phyloP scores from a whole-genome alignment of 2,329 filamentous ascomycete genomes.

The Sporothrix inflata region DNA sequence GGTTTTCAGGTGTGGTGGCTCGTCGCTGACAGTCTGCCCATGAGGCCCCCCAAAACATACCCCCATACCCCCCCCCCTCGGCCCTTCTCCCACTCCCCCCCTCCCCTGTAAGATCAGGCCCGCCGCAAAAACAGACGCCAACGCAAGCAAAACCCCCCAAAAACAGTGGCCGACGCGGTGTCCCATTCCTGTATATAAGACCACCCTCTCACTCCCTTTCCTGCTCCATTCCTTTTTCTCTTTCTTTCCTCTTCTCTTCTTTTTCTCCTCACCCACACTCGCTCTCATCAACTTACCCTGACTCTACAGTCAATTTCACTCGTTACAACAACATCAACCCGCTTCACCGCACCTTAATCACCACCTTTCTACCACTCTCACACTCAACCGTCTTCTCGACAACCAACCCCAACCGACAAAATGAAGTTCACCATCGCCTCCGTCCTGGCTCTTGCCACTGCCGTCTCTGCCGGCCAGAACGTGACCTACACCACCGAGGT shows the following conservation, averaged over 20 bases:
- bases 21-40: background rate
- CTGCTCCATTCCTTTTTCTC: conserved; percentile 41
- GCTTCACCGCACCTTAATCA: conserved; percentile 38
- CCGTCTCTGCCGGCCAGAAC: conserved; percentile 48
- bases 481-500: conserved; percentile 66
- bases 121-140: background rate
- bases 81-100: conserved; percentile 20
- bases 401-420: conserved; percentile 57
- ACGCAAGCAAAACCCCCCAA: background rate
- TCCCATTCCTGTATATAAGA: conserved; percentile 35
- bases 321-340: conserved; percentile 48
- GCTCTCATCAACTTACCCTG: conserved; percentile 49
- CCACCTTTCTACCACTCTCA: conserved; percentile 16
- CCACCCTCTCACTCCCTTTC: conserved; percentile 33
- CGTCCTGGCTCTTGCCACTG: conserved; percentile 56
- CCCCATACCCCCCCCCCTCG: background rate
- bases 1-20: conserved; percentile 3
- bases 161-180: conserved; percentile 2
- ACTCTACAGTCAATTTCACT: conserved; percentile 63
- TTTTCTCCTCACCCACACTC: conserved; percentile 56
- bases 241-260: conserved; percentile 43
- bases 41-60: background rate
- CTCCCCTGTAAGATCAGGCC: background rate
- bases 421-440: conserved; percentile 66
- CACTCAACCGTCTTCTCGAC: conserved; percentile 40